These are phyloP conservation scores for Phyllosticta ampelicida DNA, from an alignment of 2,329 filamentous ascomycete genomes.

Conservation along the genomic window DNA sequence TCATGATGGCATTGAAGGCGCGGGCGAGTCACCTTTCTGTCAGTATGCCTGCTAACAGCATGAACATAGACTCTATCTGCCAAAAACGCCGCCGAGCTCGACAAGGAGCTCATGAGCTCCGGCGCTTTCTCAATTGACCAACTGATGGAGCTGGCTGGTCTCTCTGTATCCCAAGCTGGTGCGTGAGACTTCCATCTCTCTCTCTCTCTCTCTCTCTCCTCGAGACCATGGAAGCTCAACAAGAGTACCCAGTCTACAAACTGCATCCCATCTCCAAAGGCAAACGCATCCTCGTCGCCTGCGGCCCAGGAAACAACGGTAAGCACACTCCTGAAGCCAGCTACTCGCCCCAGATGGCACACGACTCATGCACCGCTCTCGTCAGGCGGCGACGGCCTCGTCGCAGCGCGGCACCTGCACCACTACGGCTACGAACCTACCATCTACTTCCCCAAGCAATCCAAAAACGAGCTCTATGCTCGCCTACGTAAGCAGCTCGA, in stretches of 20 bases:
- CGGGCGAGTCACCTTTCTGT: not conserved
- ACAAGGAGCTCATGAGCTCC: constrained; percentile 86
- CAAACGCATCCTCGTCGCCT: constrained; percentile 71
- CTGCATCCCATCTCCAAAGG: constrained; percentile 68
- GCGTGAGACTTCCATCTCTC: constrained; percentile 15
- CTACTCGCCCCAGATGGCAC: not conserved
- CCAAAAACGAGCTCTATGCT: constrained; percentile 84
- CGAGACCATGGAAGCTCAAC: not conserved
- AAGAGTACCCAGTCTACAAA: constrained; percentile 55
- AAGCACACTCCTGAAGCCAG: not conserved
- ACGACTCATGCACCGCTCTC: not conserved
- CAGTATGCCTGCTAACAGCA: not conserved
- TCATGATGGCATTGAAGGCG: constrained; percentile 19
- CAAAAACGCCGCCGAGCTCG: constrained; percentile 77
- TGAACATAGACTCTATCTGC: constrained; percentile 65
- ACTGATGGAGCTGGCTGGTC: constrained; percentile 89
- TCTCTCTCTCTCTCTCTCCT: not conserved
- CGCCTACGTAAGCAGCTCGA: constrained; percentile 76
- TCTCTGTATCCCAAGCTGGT: constrained; percentile 89
- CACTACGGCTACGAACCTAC: constrained; percentile 86
- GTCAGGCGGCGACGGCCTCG: constrained; percentile 81
- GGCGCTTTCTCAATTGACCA: constrained; percentile 89
- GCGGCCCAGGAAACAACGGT: constrained; percentile 65
- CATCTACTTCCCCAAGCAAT: constrained; percentile 87
- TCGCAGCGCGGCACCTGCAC: constrained; percentile 81